phyloP scores from a whole-genome alignment of 2,329 filamentous ascomycete genomes.

The Phaeosphaeriaceae sp. region DNA sequence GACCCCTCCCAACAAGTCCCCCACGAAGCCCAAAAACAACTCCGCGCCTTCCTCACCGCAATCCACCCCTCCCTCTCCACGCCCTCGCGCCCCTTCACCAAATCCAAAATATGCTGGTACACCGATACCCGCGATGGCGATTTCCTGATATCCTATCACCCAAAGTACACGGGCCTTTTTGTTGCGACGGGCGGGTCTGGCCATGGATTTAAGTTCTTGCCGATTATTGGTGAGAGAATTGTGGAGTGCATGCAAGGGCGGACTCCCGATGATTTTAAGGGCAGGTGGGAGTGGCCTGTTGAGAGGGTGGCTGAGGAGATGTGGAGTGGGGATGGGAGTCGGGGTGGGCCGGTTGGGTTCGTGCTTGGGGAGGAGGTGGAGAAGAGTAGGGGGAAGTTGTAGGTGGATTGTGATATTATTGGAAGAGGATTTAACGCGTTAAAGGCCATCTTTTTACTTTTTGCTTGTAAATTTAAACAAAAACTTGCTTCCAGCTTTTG shows the following conservation, averaged over 20 bases:
- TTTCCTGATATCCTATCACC: conserved; percentile 62
- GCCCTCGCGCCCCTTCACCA: conserved; percentile 51
- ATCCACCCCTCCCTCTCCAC: conserved; percentile 41
- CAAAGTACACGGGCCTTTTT: conserved; percentile 59
- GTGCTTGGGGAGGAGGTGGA: conserved; percentile 50
- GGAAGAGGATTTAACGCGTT: no score
- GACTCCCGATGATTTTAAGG: conserved; percentile 58
- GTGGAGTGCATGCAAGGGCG: conserved; percentile 56
- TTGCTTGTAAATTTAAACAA: no score
- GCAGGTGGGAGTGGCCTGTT: conserved; percentile 66
- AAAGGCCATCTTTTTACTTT: no score
- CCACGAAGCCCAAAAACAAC: conserved; percentile 38
- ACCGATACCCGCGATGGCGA: conserved; percentile 63
- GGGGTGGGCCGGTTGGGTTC: conserved; percentile 47
- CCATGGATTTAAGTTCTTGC: conserved; percentile 68
- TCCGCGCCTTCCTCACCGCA: conserved; percentile 38
- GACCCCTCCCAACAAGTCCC: conserved; percentile 46
- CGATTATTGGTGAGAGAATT: conserved; percentile 63
- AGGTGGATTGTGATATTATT: conserved; percentile 1
- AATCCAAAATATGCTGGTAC: conserved; percentile 62
- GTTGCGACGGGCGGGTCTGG: conserved; percentile 67
- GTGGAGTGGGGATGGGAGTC: conserved; percentile 48
- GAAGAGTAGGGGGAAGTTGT: conserved; percentile 41
- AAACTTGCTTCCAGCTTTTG: no score
- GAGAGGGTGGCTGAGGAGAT: conserved; percentile 46